These are phyloP conservation scores for Periconia sp. DNA, from an alignment of 2,329 filamentous ascomycete genomes.

Conservation along the genomic window DNA sequence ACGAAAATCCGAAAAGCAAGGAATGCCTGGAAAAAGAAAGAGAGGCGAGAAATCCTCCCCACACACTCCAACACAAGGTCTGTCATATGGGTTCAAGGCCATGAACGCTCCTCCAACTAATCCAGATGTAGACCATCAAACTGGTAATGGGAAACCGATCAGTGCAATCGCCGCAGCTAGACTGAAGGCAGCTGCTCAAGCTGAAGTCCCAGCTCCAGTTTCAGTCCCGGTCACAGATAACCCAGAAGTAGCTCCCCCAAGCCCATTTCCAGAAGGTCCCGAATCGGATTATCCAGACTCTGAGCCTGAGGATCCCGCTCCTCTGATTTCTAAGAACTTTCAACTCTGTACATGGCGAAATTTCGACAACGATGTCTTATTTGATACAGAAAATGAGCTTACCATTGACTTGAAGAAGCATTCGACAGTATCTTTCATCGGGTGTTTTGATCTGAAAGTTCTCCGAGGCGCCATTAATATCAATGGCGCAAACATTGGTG, in stretches of 20 bases:
- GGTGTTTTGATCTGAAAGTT: conserved; percentile 71
- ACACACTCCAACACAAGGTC: conserved; percentile 13
- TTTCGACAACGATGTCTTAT: conserved; percentile 24
- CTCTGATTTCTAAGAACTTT: conserved; percentile 21
- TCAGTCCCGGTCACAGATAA: conserved; percentile 15
- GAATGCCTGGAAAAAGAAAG: conserved; percentile 41
- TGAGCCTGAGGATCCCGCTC: conserved; percentile 19
- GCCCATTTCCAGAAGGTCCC: conserved; percentile 17
- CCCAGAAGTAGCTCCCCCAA: conserved; percentile 20
- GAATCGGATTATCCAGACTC: conserved; percentile 26
- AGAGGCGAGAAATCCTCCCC: conserved; percentile 19
- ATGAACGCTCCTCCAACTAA: background rate
- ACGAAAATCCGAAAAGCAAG: too few species aligned
- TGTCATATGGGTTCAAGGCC: too few species aligned
- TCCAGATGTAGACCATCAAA: conserved; percentile 13
- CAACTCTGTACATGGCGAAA: conserved; percentile 42
- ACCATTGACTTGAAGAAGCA: conserved; percentile 37
- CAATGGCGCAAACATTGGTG: conserved; percentile 66
- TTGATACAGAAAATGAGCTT: conserved; percentile 31
- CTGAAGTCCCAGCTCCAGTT: conserved; percentile 11
- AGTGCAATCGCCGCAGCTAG: conserved; percentile 44
- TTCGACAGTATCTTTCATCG: conserved; percentile 55
- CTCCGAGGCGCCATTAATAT: conserved; percentile 67
- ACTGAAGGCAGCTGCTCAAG: conserved; percentile 23
- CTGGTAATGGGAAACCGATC: conserved; percentile 26